Conservation (phyloP, 495 filamentous ascomycete genomes). For the Chaetomium cochliodes region DNA sequence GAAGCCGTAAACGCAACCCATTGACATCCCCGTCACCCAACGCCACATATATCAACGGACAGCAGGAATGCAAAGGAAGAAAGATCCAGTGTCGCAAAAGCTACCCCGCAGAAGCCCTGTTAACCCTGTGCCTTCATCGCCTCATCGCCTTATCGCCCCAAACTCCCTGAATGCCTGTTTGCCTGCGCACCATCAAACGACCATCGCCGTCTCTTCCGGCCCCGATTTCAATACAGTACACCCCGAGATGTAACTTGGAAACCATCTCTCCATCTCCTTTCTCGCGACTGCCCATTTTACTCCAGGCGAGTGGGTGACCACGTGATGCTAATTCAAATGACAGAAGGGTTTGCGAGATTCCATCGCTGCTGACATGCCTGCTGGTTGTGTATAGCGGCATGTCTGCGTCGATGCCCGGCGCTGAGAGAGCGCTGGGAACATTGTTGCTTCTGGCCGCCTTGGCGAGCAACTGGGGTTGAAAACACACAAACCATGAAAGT, state of each 20-base stretch:
- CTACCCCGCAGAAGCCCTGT: not conserved
- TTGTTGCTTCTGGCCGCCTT: not conserved
- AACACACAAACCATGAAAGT: not conserved
- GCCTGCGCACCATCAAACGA: not conserved
- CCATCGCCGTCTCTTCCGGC: too few relatives aligned
- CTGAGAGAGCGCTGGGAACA: not conserved
- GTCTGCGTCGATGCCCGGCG: not conserved
- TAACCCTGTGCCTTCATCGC: not conserved
- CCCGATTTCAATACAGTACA: not conserved
- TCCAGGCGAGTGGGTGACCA: not conserved
- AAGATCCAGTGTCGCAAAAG: not conserved
- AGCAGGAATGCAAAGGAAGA: not conserved
- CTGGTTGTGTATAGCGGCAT: not conserved
- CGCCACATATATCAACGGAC: not conserved
- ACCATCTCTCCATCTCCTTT: not conserved
- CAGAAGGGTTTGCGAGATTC: not conserved
- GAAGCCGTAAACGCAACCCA: not conserved
- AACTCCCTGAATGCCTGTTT: not conserved
- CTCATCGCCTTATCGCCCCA: not conserved
- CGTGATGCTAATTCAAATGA: not conserved
- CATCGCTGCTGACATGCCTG: not conserved
- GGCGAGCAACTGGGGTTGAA: not conserved
- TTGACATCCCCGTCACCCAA: not conserved
- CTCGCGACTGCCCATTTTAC: not conserved
- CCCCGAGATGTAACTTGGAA: not conserved